A percentile compares a stretch with the other conserved stretches of the same genome.
Evolutionary conservation across 352 stramenopile genomes (phyloP).

Genomic region (Phytophthora melonis): DNA sequence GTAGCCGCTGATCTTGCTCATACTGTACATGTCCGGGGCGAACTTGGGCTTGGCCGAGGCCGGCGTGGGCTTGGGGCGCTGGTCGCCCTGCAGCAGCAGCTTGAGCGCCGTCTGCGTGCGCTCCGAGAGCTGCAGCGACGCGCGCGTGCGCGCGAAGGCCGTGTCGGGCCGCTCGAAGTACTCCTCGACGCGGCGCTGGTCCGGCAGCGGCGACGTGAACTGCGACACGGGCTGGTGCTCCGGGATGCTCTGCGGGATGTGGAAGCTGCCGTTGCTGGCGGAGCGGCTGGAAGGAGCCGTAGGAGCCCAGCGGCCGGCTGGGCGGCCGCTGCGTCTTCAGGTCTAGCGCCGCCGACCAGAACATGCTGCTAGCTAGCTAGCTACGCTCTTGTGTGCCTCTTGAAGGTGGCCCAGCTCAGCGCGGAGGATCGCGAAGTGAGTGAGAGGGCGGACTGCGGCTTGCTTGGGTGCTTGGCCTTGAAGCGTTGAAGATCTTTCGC

Average conservation of each 20-base stretch:
- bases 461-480: constrained; percentile 9
- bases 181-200: constrained; percentile 37
- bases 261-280: constrained; percentile 48
- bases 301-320: constrained; percentile 30
- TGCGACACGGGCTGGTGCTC: constrained; percentile 75
- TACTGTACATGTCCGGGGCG: constrained; percentile 32
- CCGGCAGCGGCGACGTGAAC: constrained; percentile 57
- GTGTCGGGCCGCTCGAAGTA: constrained; percentile 40
- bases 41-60: constrained; percentile 15
- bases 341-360: constrained; percentile 77
- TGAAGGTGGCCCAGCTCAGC: background rate
- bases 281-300: constrained; percentile 69
- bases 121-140: constrained; percentile 37
- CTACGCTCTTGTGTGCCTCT: background rate
- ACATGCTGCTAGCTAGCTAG: constrained; percentile 46
- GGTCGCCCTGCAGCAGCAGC: constrained; percentile 35
- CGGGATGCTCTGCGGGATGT: constrained; percentile 80
- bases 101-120: constrained; percentile 46
- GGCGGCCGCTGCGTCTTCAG: constrained; percentile 58
- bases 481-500: constrained; percentile 31
- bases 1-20: constrained; percentile 37
- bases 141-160: constrained; percentile 32
- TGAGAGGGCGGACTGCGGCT: background rate
- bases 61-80: background rate
- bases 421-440: constrained; percentile 21